Percentiles rank a stretch among this genome's conserved stretches.
phyloP scores from a whole-genome alignment of 2,329 filamentous ascomycete genomes.

The Diplocarpon mali region DNA sequence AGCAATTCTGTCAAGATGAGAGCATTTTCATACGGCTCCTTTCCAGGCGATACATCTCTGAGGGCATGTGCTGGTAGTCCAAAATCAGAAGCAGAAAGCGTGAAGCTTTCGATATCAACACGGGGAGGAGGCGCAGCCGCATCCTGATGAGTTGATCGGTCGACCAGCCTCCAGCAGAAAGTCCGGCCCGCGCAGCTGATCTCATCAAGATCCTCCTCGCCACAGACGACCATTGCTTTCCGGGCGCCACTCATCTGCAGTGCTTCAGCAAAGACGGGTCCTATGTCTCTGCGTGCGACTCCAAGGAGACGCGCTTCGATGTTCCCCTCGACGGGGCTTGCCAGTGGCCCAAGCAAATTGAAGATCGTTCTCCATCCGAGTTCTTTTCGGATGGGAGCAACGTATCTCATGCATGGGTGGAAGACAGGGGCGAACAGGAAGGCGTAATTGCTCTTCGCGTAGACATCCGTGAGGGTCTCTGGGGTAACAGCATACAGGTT shows the following conservation, averaged over 20 bases:
- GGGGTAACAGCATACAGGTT: slow-evolving; percentile 66
- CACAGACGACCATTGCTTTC: slow-evolving; percentile 87
- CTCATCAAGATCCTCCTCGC: slow-evolving; percentile 90
- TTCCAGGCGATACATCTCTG: slow-evolving; percentile 68
- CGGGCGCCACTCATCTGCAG: slow-evolving; percentile 62
- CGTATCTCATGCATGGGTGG: slow-evolving; percentile 88
- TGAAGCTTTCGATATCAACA: slow-evolving; percentile 63
- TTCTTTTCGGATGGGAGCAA: slow-evolving; percentile 74
- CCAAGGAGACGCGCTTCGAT: slow-evolving; percentile 91
- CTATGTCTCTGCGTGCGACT: slow-evolving; percentile 78
- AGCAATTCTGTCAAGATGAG: slow-evolving; percentile 70
- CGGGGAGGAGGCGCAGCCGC: slow-evolving; percentile 28
- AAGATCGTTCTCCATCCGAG: slow-evolving; percentile 95
- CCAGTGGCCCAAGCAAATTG: slow-evolving; percentile 86
- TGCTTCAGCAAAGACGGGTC: slow-evolving; percentile 80
- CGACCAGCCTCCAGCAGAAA: slow-evolving; percentile 73
- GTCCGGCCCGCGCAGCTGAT: slow-evolving; percentile 83
- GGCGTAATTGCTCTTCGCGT: slow-evolving; percentile 75
- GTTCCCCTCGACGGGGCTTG: slow-evolving; percentile 75
- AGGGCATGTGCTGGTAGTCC: slow-evolving; percentile 68
- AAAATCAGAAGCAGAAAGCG: slow-evolving; percentile 73
- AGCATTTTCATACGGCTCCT: slow-evolving; percentile 79
- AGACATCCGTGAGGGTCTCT: slow-evolving; percentile 58
- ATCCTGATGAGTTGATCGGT: slow-evolving; percentile 33
- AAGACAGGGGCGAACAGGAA: slow-evolving; percentile 95